phyloP scores from a whole-genome alignment of 495 filamentous ascomycete species.

The Polyplosphaeria fusca region DNA sequence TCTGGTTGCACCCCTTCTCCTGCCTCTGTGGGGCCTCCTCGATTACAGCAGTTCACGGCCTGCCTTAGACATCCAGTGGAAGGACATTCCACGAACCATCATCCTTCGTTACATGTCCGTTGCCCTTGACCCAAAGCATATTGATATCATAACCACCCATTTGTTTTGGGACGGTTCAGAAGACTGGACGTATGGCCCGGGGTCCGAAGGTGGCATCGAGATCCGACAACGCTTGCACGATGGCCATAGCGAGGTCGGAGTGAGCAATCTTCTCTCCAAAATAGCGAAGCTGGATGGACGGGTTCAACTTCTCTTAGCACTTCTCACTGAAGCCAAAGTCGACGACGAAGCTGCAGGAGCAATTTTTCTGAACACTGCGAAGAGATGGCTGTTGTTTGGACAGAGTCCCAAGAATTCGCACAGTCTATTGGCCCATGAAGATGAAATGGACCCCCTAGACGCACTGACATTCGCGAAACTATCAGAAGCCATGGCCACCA shows the following conservation, averaged over 20 bases:
- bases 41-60: constrained; percentile 49
- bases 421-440: constrained; percentile 31
- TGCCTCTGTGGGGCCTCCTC: constrained; percentile 67
- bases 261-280: constrained; percentile 25
- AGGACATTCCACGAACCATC: constrained; percentile 33
- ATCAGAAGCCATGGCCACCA: constrained; percentile 64
- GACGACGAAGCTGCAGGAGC: constrained; percentile 58
- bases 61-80: constrained; percentile 29
- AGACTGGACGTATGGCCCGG: constrained; percentile 48
- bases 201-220: constrained; percentile 40
- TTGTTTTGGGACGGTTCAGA: constrained; percentile 52
- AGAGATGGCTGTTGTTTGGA: constrained; percentile 54
- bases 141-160: constrained; percentile 49
- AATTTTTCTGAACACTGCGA: constrained; percentile 62
- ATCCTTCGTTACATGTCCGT: constrained; percentile 51
- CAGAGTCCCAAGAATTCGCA: background rate
- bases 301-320: constrained; percentile 52
- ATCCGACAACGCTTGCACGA: constrained; percentile 33
- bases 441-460: constrained; percentile 41
- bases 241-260: constrained; percentile 23
- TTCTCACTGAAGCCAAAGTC: constrained; percentile 52
- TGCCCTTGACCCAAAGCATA: constrained; percentile 44
- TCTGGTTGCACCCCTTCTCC: constrained; percentile 59
- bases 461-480: constrained; percentile 61
- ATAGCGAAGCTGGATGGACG: constrained; percentile 50